Evolutionary conservation across 1,284 basidiomycete genomes (phyloP), one percentile per base, ranked within the genome.

Genomic region (Ustilago sp.): DNA sequence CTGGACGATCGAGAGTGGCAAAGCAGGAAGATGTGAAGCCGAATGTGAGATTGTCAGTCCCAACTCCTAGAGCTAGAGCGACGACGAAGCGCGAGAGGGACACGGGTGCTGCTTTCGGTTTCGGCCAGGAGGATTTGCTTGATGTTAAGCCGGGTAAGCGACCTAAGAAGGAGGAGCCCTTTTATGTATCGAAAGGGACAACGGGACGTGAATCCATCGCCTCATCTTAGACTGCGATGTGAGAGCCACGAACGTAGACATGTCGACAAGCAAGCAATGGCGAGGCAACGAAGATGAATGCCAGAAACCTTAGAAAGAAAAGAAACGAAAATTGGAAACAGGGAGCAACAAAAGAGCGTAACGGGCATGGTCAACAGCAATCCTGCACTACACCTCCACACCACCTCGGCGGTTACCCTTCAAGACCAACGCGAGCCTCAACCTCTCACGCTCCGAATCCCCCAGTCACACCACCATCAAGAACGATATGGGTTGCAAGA

Each of bases 81-180:
- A 19, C 6, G 23, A 19, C 6, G 23, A 57, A 57, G 41, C 28
- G 31, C 11, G 58, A 41, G 36, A 52, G 17, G 13, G 23, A 9
- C 0, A 8, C 2, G n/a, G 32, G n/a, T n/a, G 47, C 39, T 7
- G 38, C 34, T 17, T 41, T 47, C 32, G 13, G 17, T 9, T 35
- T 51, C 13, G 36, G 32, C 45, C 12, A 39, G 23, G 61, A 63
- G 2, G 45, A 55, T 17, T 47, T 61, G n/a, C 2, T 13, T 9
- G 62, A 61, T 28, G 31, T 53, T 48, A 61, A 54, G 41, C 43
- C 41, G 3, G 11, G 4, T 8, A 48, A 47, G 51, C 19, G 35
- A 23, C 8, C 38, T 23, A 63, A 60, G 51, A 59, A 62, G 53
- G 67, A 63, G 52, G 57, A 63, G 45, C 55, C 36, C 19, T 17